phyloP scores from a whole-genome alignment of 2,329 filamentous ascomycete genomes.

The Penicillium sp. region DNA sequence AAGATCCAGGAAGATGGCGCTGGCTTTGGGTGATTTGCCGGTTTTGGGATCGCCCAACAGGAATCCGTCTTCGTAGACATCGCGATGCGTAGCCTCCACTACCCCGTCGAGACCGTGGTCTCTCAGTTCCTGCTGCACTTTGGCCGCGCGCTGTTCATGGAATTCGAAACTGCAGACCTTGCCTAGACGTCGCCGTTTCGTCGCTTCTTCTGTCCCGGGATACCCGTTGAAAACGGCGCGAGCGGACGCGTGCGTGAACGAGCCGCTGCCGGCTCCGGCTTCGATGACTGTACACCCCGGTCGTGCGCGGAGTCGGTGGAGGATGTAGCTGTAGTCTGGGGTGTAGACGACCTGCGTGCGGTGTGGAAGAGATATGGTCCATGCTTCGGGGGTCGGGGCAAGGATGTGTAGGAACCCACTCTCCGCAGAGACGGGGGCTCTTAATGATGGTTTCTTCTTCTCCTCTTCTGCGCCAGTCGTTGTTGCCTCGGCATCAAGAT shows the following conservation, averaged over 20 bases:
- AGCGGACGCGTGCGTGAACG: constrained; percentile 51
- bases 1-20: constrained; percentile 50
- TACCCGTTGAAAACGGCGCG: constrained; percentile 51
- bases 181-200: constrained; percentile 34
- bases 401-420: constrained; percentile 51
- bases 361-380: constrained; percentile 52
- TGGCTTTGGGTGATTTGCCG: constrained; percentile 43
- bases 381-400: constrained; percentile 50
- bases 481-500: constrained; percentile 36
- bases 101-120: constrained; percentile 45
- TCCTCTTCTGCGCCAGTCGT: constrained; percentile 23
- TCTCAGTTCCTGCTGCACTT: constrained; percentile 43
- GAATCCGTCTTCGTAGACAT: constrained; percentile 51
- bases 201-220: constrained; percentile 22
- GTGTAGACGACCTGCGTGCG: constrained; percentile 54
- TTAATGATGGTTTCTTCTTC: constrained; percentile 26
- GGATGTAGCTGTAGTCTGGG: constrained; percentile 53
- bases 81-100: constrained; percentile 47
- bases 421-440: constrained; percentile 38
- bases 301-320: constrained; percentile 47
- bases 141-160: constrained; percentile 44
- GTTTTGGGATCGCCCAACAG: constrained; percentile 34
- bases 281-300: constrained; percentile 49
- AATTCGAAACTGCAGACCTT: constrained; percentile 53
- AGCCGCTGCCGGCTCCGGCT: constrained; percentile 52